Conservation (phyloP, 2,329 filamentous ascomycete genomes). For the Sporothrix globosa region DNA sequence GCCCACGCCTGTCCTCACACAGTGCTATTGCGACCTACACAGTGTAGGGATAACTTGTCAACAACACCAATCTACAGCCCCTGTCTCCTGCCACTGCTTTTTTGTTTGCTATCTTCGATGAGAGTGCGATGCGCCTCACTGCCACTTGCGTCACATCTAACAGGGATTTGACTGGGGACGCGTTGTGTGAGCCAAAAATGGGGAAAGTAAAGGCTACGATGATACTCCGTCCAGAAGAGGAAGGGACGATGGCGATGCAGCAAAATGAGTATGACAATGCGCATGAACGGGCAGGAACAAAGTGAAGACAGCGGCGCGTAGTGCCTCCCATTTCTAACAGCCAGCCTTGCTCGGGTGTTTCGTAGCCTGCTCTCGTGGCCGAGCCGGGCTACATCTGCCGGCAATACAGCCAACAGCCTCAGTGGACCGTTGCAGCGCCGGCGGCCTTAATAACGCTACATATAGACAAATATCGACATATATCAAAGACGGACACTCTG, state of each 20-base stretch:
- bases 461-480: slow-evolving; percentile 1
- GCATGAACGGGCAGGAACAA: slow-evolving; percentile 21
- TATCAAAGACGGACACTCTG: neutral
- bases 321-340: neutral
- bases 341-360: neutral
- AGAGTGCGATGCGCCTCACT: neutral
- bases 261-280: neutral
- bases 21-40: slow-evolving; percentile 10
- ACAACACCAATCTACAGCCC: slow-evolving; percentile 2
- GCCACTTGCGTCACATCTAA: slow-evolving; percentile 27
- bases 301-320: slow-evolving; percentile 5
- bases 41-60: neutral
- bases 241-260: neutral
- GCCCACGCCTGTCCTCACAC: slow-evolving; percentile 24
- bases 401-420: neutral
- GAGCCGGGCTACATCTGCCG: slow-evolving; percentile 14
- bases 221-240: neutral
- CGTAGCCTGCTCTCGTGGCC: slow-evolving; percentile 19
- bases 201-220: neutral
- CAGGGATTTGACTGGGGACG: slow-evolving; percentile 8
- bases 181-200: slow-evolving; percentile 11
- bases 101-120: slow-evolving; percentile 13
- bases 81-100: slow-evolving; percentile 6
- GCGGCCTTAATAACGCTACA: slow-evolving; percentile 12
- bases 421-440: neutral